These are phyloP conservation scores for Ascoidea tarda DNA, from an alignment of 805 yeast species.

Conservation along the genomic window DNA sequence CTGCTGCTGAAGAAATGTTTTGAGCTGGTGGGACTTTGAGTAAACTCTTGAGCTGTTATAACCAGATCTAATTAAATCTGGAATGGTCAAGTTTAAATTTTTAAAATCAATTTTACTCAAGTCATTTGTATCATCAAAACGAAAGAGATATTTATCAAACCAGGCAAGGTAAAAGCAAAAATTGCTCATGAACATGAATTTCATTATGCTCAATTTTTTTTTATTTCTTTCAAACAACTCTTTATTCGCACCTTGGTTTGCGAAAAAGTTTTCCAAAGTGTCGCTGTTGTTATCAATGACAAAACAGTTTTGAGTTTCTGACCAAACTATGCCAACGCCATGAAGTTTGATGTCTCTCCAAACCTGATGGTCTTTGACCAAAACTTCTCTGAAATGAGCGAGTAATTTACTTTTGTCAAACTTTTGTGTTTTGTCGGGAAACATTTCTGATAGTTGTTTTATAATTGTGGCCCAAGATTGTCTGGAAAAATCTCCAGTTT, in stretches of 20 bases:
- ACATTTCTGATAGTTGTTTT: neutral
- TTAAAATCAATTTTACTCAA: conserved; percentile 1
- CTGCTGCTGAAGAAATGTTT: conserved; percentile 1
- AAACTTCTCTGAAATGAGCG: conserved; percentile 4
- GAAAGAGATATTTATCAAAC: conserved; percentile 6
- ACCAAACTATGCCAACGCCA: conserved; percentile 5
- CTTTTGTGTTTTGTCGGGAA: conserved; percentile 3
- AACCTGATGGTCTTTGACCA: conserved; percentile 6
- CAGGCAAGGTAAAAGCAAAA: conserved; percentile 5
- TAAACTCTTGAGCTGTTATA: conserved; percentile 1
- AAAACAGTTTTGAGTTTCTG: conserved; percentile 2
- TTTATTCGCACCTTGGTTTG: conserved; percentile 1
- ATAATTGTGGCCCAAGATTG: conserved; percentile 3
- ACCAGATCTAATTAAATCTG: neutral
- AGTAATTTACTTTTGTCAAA: conserved; percentile 4
- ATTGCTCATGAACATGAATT: conserved; percentile 6
- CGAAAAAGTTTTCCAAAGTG: conserved; percentile 3
- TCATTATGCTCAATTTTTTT: conserved; percentile 5
- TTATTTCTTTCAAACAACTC: conserved; percentile 1
- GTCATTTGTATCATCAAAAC: neutral
- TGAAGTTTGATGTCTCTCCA: conserved; percentile 7
- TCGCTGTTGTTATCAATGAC: conserved; percentile 1
- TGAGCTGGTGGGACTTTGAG: conserved; percentile 3
- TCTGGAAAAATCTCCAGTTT: conserved; percentile 3
- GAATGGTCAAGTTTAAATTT: conserved; percentile 1